Percentiles rank a stretch among this genome's conserved stretches.
Evolutionary conservation across 1,284 basidiomycete genomes (phyloP).

Genomic region (Sanguinoderma infundibulare): DNA sequence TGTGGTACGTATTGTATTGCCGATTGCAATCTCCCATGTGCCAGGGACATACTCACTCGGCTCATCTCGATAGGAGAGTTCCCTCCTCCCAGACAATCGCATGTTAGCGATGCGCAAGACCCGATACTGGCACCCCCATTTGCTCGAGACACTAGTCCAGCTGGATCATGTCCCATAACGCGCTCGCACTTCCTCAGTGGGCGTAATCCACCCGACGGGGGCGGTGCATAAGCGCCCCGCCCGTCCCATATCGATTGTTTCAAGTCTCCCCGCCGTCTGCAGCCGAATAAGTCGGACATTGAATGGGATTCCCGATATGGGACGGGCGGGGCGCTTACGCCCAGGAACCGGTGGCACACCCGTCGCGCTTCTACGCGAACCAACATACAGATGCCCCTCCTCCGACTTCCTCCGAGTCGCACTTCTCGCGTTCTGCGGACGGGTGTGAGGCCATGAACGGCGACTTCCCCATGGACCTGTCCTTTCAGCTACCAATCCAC

Average conservation of each 20-base stretch:
- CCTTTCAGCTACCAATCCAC: conserved; percentile 16
- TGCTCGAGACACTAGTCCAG: background rate
- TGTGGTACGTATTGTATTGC: background rate
- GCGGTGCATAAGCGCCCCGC: no score
- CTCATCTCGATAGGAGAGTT: conserved; percentile 16
- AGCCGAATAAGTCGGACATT: no score
- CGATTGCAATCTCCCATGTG: no score
- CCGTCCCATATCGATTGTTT: no score
- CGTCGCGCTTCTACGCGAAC: background rate
- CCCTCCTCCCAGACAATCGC: background rate
- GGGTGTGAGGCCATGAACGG: background rate
- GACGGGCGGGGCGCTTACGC: no score
- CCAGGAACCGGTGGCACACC: background rate
- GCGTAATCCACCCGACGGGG: no score
- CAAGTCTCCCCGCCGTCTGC: no score
- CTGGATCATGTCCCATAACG: background rate
- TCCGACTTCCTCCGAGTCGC: background rate
- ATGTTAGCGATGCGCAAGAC: background rate
- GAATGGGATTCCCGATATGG: no score
- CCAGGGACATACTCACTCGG: conserved; percentile 11
- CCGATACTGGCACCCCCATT: background rate
- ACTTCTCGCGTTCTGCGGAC: background rate
- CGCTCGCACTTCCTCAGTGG: background rate
- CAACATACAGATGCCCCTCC: background rate
- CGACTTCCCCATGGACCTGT: background rate